These are phyloP conservation scores for Rehmannia glutinosa DNA, from an alignment of 257 asterid genomes.

Conservation along the genomic window DNA sequence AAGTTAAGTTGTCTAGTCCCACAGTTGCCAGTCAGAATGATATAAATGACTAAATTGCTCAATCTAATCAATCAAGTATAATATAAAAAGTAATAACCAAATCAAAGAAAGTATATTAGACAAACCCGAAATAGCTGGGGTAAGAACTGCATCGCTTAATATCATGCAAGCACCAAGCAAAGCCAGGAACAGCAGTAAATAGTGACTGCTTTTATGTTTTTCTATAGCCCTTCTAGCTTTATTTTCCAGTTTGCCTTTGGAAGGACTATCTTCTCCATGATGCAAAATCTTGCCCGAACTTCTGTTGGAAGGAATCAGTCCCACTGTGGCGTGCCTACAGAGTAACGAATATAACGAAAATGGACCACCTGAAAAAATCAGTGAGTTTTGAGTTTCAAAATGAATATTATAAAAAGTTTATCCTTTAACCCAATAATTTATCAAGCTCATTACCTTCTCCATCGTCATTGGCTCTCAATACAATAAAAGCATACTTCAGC, in stretches of 20 bases:
- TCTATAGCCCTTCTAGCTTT: constrained; percentile 69
- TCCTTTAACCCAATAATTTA: not conserved
- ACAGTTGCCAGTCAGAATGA: not conserved
- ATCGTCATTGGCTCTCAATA: constrained; percentile 75
- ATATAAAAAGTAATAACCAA: not conserved
- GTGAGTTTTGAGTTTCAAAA: constrained; percentile 16
- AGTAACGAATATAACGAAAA: constrained; percentile 82
- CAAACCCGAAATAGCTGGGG: constrained; percentile 94
- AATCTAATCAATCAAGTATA: not conserved
- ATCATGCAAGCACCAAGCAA: constrained; percentile 92
- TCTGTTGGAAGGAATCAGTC: constrained; percentile 68
- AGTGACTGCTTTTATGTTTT: constrained; percentile 65
- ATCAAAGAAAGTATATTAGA: not conserved
- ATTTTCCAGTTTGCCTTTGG: constrained; percentile 42
- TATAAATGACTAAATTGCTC: not conserved
- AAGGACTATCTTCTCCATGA: constrained; percentile 38
- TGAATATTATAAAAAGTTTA: not conserved
- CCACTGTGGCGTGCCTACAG: constrained; percentile 79
- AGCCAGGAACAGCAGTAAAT: constrained; percentile 66
- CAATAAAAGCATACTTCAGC: constrained; percentile 71
- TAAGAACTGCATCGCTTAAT: constrained; percentile 75
- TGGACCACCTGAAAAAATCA: constrained; percentile 78
- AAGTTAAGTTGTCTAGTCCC: not conserved
- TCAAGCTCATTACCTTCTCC: constrained; percentile 65
- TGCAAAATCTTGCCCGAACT: constrained; percentile 42